These are phyloP conservation scores for Carpinus viminea DNA, from an alignment of 306 rosid genomes.

Conservation along the genomic window DNA sequence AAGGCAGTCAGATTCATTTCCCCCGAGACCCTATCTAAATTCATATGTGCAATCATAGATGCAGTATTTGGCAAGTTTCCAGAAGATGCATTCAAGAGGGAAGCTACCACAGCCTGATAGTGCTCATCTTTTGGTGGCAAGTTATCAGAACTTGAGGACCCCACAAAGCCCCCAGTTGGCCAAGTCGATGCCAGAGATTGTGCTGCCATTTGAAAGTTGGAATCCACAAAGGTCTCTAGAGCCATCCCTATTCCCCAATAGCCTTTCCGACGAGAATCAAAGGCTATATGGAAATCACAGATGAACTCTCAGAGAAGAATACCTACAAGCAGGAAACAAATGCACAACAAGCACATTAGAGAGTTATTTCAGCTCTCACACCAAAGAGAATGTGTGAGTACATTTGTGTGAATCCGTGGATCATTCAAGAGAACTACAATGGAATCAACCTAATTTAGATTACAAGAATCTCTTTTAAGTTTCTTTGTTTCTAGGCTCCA, in stretches of 20 bases:
- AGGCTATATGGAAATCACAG: not conserved
- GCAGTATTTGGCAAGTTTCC: conserved; percentile 8
- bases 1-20: not conserved
- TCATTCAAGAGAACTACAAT: not conserved
- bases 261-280: not conserved
- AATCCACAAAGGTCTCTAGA: conserved; percentile 19
- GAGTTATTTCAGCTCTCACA: not conserved
- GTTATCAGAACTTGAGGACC: conserved; percentile 21
- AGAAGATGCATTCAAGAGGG: conserved; percentile 10
- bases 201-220: conserved; percentile 12
- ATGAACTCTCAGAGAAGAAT: not conserved
- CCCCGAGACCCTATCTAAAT: conserved; percentile 1
- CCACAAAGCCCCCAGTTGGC: conserved; percentile 13
- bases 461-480: too few relatives aligned
- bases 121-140: conserved; percentile 16
- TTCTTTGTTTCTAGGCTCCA: too few relatives aligned
- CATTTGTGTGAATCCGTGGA: not conserved
- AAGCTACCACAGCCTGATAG: conserved; percentile 24
- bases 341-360: not conserved
- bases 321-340: conserved; percentile 4
- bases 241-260: conserved; percentile 1
- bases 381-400: conserved; percentile 1
- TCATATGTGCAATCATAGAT: not conserved
- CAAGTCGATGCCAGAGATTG: conserved; percentile 10
- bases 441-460: not conserved